Evolutionary conservation across 2,329 filamentous ascomycete species (phyloP), one percentile per base, ranked within the genome.

Genomic region (Talaromyces atroroseus): DNA sequence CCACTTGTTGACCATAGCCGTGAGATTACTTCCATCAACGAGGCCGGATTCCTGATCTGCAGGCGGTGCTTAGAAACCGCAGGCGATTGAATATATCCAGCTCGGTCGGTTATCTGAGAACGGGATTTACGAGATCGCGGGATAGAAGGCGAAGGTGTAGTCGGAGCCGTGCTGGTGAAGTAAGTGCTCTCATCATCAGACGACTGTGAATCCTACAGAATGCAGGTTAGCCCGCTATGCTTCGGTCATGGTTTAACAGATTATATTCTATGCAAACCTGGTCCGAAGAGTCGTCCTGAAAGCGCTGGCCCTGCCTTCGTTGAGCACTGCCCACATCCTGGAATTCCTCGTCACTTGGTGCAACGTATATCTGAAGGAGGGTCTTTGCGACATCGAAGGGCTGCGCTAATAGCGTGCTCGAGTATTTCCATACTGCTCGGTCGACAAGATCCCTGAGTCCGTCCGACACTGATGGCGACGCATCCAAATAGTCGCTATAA

Each of bases 361-460:
- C 77, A 52, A 82, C 74, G 61, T 83, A 84, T 52, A 91, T 84
- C 74, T 99, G 94, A 64, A 99, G 76, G 56, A 97, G 83, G 14
- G 87, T 94, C 80, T 96, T 97, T 67, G 92, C 91, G 57, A 96
- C 92, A 78, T 97, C 94, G 71, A 99, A 97, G 14, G 94, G 94
- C 74, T 99, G 94, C 54, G 90, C 88, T 69, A 96, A 86, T 66
- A 97, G 74, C 23, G 96, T 86, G 57, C 87, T 90, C 14, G 87
- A 88, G 75, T 99, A 99, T 69, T 94, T 92, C 86, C 92, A 95
- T 71, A 95, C 70, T 62, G 94, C 83, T 70, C 92, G 87, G 69
- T 97, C 91, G 49, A 96, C 68, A 59, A 95, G 76, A 60, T 87
- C 86, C 68, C 88, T 89, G 45, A 87, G 78, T 61, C 88, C 88